Base-by-base conservation (phyloP, 2,329 filamentous ascomycete genomes). In the Phialocephala subalpina region DNA sequence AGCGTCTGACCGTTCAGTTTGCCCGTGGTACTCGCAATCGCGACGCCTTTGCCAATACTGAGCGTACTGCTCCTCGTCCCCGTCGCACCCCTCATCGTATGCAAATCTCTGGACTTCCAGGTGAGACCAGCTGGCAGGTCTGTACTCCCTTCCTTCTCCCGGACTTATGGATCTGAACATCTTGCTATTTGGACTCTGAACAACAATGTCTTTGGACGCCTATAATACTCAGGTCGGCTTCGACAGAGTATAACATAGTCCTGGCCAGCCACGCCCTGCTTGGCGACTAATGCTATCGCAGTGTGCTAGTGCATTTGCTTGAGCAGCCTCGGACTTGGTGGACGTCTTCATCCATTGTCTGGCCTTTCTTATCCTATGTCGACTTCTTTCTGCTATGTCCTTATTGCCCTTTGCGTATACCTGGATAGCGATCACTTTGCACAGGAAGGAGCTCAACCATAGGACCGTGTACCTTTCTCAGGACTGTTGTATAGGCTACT, bases 51-150 rank as follows among this genome's bases (percentile, higher is more conserved):
- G 84, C 85, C 70, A 75, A 72, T 67, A 81, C 86, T 75, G 90
- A 91, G 77, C 89, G 90, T 73, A 86, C 86, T 73, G 85, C 87
- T 76, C 90, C 90, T 72, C 92, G 96, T 77, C 96, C 96, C 72
- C 92, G 96, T 78, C 94, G 96, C 80, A 99, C 96, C 73, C 90
- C 94, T 73, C 94, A 94, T 82, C 92, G 96, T 80, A 98, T 99
- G 96, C 91, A 95, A 81, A 97, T 99, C 78, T 92, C 92, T 85
- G 95, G 94, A 84, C 93, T 99, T 82, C 94, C 95, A 80, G 90
- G 89, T 83, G 95, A 98, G 86, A 99, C 96, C 86, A 97, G 94
- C 89, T 99, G 96, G 96, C 96, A 99, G 96, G 96, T 99, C 91
- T 96, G 96, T 92, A 84, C 84, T 87, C 84, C 82, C 82, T 87